Percentiles rank a stretch among this genome's conserved stretches.
These are phyloP conservation scores for Planoprotostelium fungivorum DNA, from an alignment of 78 protist genomes.

Conservation along the genomic window DNA sequence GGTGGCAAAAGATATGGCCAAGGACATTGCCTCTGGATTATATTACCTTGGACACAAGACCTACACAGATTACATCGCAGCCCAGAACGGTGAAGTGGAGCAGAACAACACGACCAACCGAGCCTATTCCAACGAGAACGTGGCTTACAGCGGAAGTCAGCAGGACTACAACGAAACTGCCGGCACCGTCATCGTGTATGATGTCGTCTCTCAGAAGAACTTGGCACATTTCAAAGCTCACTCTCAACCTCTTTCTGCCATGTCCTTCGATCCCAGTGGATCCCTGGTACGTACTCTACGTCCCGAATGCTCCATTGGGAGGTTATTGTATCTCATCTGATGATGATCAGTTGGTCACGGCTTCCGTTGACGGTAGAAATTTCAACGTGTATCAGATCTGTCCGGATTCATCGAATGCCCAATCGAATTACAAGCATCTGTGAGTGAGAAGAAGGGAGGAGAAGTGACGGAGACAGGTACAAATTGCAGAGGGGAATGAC, in stretches of 20 bases:
- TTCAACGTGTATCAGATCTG: neutral
- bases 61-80: neutral
- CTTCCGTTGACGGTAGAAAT: neutral
- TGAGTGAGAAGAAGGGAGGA: neutral
- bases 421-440: neutral
- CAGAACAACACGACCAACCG: neutral
- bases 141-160: no score
- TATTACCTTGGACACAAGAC: neutral
- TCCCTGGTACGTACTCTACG: neutral
- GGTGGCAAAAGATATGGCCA: neutral
- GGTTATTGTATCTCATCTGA: no score
- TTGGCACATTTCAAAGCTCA: neutral
- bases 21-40: neutral
- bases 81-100: neutral
- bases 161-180: neutral
- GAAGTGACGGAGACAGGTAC: neutral
- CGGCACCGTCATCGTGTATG: neutral
- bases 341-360: neutral
- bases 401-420: neutral
- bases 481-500: conserved; percentile 1
- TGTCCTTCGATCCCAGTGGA: neutral
- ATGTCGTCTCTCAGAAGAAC: neutral
- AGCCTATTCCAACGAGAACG: no score
- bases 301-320: neutral
- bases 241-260: neutral